These are phyloP conservation scores for Diaporthe batatas DNA, from an alignment of 2,329 filamentous ascomycete genomes.

Conservation along the genomic window DNA sequence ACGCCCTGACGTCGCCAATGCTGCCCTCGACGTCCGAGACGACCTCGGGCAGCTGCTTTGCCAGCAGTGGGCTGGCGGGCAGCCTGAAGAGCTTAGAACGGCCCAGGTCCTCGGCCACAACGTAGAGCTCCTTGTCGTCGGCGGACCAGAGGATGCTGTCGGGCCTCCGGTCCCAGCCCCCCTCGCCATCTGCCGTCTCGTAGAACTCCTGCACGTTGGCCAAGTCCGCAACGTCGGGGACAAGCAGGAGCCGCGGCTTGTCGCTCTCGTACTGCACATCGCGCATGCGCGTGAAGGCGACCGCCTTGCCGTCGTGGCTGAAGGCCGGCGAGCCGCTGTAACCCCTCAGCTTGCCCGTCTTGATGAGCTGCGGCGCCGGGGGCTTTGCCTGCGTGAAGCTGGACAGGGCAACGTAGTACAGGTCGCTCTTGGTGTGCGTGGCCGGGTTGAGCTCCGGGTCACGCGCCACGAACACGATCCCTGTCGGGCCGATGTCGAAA, in stretches of 20 bases:
- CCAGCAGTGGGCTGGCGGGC: slow-evolving; percentile 65
- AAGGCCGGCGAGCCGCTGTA: slow-evolving; percentile 78
- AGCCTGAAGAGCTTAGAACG: slow-evolving; percentile 73
- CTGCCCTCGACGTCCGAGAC: slow-evolving; percentile 66
- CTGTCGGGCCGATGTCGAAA: slow-evolving; percentile 78
- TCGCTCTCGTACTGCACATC: slow-evolving; percentile 85
- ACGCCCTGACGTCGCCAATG: slow-evolving; percentile 64
- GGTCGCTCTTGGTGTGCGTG: slow-evolving; percentile 83
- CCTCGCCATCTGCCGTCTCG: slow-evolving; percentile 71
- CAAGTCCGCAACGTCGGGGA: slow-evolving; percentile 71
- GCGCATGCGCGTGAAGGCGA: slow-evolving; percentile 86
- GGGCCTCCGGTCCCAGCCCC: slow-evolving; percentile 71
- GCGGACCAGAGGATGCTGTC: slow-evolving; percentile 69
- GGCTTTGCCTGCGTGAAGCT: slow-evolving; percentile 69
- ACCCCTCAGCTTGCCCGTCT: slow-evolving; percentile 71
- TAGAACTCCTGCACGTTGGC: slow-evolving; percentile 73
- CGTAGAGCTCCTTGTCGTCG: slow-evolving; percentile 74
- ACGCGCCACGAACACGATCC: slow-evolving; percentile 81
- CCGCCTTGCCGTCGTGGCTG: slow-evolving; percentile 76
- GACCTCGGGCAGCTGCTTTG: slow-evolving; percentile 61
- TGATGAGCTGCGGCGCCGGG: slow-evolving; percentile 64
- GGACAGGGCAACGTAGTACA: slow-evolving; percentile 78
- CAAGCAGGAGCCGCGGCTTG: slow-evolving; percentile 75
- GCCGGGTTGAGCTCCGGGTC: slow-evolving; percentile 79
- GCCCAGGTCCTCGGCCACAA: slow-evolving; percentile 80